These are phyloP conservation scores for Calophaca sinica DNA, from an alignment of 306 rosid species.

Conservation along the genomic window DNA sequence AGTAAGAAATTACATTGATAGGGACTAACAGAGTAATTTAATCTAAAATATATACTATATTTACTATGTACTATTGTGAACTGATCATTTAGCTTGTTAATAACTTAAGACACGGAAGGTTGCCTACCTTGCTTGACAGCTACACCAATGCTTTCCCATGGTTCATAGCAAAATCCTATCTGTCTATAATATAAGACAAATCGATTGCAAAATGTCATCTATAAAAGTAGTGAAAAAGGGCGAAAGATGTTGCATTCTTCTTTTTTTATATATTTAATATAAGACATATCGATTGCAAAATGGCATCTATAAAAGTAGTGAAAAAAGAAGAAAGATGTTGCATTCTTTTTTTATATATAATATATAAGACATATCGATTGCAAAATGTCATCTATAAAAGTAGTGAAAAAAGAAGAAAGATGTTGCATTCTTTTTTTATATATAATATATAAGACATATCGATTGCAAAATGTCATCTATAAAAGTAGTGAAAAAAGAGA, in stretches of 20 bases:
- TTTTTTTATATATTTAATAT: too few species aligned
- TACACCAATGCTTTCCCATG: not conserved
- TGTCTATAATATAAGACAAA: slow-evolving; percentile 24
- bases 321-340: too few species aligned
- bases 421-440: slow-evolving; percentile 1
- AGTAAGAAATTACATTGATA: too few species aligned
- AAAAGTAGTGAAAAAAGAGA: not conserved
- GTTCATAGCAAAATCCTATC: slow-evolving; percentile 23
- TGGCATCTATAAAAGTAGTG: not conserved
- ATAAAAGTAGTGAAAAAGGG: not conserved
- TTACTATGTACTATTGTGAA: too few species aligned
- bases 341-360: too few species aligned
- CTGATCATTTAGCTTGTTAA: too few species aligned
- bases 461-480: too few species aligned
- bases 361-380: too few species aligned
- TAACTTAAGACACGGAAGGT: slow-evolving; percentile 29
- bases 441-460: not conserved
- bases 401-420: not conserved
- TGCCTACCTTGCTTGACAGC: slow-evolving; percentile 36
- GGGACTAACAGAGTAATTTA: too few species aligned
- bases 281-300: too few species aligned
- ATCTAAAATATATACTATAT: too few species aligned
- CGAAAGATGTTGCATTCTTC: too few species aligned
- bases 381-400: not conserved
- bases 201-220: not conserved